Conservation (phyloP, 352 stramenopile species). For the Pythium coloratum region DNA sequence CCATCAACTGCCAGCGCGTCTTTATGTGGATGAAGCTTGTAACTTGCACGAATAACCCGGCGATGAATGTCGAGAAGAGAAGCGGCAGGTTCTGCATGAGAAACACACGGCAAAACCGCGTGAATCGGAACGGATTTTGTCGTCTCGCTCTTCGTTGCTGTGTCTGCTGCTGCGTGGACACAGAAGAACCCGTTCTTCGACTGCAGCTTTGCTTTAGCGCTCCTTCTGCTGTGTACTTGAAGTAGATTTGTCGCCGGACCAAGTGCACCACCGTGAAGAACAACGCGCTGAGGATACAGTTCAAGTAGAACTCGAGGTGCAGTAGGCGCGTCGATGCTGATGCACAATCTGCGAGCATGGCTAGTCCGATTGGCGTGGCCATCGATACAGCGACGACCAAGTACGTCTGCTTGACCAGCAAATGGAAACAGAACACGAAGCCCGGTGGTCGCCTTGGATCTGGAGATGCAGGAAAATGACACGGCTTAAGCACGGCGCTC, state of each 20-base stretch:
- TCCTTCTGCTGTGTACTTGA: not conserved
- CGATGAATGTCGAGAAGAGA: conserved; percentile 13
- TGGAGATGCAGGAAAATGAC: conserved; percentile 23
- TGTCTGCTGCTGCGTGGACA: not conserved
- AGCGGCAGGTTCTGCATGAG: conserved; percentile 9
- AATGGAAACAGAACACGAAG: conserved; percentile 18
- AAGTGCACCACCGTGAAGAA: conserved; percentile 29
- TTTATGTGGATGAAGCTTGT: conserved; percentile 23
- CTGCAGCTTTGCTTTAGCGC: not conserved
- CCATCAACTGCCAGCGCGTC: conserved; percentile 18
- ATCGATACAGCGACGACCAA: not conserved
- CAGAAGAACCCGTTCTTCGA: not conserved
- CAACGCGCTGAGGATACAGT: conserved; percentile 17
- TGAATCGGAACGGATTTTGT: not conserved
- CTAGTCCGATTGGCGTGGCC: not conserved
- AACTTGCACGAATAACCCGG: conserved; percentile 31
- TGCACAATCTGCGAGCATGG: conserved; percentile 24
- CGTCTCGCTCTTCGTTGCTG: not conserved
- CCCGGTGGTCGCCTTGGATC: not conserved
- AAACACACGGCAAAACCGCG: conserved; percentile 6
- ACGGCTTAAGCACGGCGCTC: conserved; percentile 23
- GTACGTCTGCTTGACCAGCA: not conserved
- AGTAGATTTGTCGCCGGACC: conserved; percentile 28
- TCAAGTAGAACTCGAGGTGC: conserved; percentile 31
- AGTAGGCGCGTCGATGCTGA: not conserved